Conservation (phyloP, 257 asterid genomes). For the Nicotiana otophora region DNA sequence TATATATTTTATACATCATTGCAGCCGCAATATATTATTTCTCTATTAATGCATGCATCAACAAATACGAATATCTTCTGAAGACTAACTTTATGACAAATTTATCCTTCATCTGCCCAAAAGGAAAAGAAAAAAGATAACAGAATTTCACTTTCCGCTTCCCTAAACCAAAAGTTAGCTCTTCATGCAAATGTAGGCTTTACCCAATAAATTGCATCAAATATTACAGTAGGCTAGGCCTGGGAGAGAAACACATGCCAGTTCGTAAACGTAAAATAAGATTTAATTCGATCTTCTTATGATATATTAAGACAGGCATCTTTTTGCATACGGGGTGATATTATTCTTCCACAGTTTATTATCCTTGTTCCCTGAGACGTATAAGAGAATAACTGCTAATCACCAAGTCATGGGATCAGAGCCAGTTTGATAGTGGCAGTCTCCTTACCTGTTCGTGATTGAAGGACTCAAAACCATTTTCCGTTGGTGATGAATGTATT, state of each 20-base stretch:
- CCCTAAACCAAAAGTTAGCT: not conserved
- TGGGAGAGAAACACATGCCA: not conserved
- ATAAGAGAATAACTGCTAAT: not conserved
- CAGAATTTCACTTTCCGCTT: not conserved
- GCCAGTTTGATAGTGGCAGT: not conserved
- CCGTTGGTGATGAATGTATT: conserved; percentile 32
- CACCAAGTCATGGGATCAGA: not conserved
- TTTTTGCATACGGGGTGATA: not conserved
- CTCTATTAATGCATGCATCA: not conserved
- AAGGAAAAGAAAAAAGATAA: not conserved
- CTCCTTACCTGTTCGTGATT: conserved; percentile 48
- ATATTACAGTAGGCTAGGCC: not conserved
- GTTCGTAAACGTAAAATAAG: not conserved
- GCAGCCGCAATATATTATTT: not conserved
- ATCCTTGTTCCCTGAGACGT: not conserved
- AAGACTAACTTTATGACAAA: not conserved
- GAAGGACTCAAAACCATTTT: conserved; percentile 32
- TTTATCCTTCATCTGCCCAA: not conserved
- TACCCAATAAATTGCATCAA: not conserved
- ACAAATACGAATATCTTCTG: not conserved
- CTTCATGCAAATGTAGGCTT: not conserved
- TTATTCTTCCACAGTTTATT: not conserved
- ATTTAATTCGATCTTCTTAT: not conserved
- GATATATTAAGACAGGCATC: not conserved
- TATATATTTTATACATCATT: not conserved